Evolutionary conservation across 2,329 filamentous ascomycete species (phyloP).

Genomic region (Pyrenochaeta sp.): DNA sequence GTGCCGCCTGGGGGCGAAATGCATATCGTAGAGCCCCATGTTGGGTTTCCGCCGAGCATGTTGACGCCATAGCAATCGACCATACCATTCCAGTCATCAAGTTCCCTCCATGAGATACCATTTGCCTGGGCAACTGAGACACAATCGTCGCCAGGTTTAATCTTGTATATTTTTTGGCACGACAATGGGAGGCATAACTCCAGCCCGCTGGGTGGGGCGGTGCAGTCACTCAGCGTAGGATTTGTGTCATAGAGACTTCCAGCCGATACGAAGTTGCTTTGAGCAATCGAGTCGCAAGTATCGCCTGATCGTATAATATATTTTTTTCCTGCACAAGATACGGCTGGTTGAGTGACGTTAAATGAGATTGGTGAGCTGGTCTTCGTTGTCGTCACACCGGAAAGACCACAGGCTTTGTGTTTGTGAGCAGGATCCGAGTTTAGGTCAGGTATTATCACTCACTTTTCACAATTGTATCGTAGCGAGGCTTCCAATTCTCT

Average conservation of each 20-base stretch:
- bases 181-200: not conserved
- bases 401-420: no score
- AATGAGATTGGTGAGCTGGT: no score
- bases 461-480: no score
- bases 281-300: not conserved
- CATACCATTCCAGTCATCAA: not conserved
- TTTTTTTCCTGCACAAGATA: no score
- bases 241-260: not conserved
- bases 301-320: not conserved
- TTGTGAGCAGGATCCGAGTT: no score
- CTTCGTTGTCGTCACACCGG: no score
- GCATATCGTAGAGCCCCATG: conserved; percentile 2
- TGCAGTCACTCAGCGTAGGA: not conserved
- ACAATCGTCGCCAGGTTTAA: not conserved
- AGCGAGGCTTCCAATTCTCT: no score
- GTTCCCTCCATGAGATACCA: not conserved
- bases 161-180: not conserved
- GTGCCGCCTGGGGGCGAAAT: conserved; percentile 6
- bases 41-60: not conserved
- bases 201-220: not conserved
- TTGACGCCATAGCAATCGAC: not conserved
- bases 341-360: no score
- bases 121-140: not conserved
- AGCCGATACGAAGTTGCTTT: not conserved
- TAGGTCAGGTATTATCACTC: no score